phyloP scores from a whole-genome alignment of 148 eudicot species.

The Agrostemma githago region DNA sequence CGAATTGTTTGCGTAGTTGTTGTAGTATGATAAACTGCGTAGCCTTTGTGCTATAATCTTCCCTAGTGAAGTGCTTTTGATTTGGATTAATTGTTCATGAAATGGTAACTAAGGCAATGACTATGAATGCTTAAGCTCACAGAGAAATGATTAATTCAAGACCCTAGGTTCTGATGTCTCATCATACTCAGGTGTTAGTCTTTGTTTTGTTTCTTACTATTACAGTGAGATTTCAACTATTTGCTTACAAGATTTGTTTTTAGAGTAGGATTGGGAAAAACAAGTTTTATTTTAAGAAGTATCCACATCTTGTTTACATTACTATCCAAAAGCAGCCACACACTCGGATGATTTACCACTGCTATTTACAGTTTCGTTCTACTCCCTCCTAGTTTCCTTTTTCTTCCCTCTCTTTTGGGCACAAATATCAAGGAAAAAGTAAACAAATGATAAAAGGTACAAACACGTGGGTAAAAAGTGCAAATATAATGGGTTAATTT shows the following conservation, averaged over 20 bases:
- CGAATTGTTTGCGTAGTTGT: not conserved
- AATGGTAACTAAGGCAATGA: not conserved
- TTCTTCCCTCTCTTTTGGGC: too few species aligned
- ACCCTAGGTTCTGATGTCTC: not conserved
- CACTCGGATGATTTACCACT: not conserved
- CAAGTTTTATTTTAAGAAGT: not conserved
- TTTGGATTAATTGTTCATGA: not conserved
- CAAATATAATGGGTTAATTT: too few species aligned
- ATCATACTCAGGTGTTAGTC: not conserved
- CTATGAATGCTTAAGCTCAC: not conserved
- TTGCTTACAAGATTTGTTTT: not conserved
- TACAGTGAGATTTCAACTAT: not conserved
- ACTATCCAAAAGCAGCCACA: not conserved
- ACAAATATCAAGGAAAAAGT: too few species aligned
- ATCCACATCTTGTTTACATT: not conserved
- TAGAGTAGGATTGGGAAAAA: not conserved
- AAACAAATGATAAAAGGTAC: too few species aligned
- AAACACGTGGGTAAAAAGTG: too few species aligned
- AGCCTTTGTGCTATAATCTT: not conserved
- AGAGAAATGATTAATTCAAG: not conserved
- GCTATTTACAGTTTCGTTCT: not conserved
- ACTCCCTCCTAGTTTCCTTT: too few species aligned
- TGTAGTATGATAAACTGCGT: not conserved
- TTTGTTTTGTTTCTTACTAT: not conserved
- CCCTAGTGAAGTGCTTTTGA: not conserved